Evolutionary conservation across 306 rosid species (phyloP).

Genomic region (Cucumis cinereus): DNA sequence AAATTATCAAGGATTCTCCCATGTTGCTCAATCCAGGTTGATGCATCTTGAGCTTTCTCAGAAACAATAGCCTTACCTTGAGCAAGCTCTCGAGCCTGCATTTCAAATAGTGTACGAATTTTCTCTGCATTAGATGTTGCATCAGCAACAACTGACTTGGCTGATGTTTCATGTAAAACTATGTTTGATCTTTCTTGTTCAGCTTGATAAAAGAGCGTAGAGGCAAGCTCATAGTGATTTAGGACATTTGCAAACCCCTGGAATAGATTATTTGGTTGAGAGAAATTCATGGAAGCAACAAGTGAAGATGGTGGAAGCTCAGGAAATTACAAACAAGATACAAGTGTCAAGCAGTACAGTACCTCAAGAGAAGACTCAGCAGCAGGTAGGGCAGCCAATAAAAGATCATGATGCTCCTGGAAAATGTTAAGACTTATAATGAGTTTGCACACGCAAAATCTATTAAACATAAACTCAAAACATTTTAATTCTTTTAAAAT

Average conservation of each 20-base stretch:
- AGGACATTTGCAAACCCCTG: constrained; percentile 78
- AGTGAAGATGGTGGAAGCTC: neutral
- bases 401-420: constrained; percentile 94
- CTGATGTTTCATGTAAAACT: constrained; percentile 64
- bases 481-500: neutral
- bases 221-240: constrained; percentile 53
- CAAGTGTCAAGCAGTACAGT: constrained; percentile 15
- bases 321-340: constrained; percentile 8
- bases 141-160: constrained; percentile 78
- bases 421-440: constrained; percentile 9
- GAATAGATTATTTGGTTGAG: constrained; percentile 24
- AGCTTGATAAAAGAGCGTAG: constrained; percentile 57
- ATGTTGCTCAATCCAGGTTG: constrained; percentile 88
- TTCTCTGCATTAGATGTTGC: constrained; percentile 66
- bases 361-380: constrained; percentile 94
- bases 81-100: constrained; percentile 72
- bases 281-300: neutral
- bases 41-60: constrained; percentile 92
- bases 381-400: constrained; percentile 69
- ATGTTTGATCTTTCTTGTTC: constrained; percentile 78
- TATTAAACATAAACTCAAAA: neutral
- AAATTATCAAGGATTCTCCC: constrained; percentile 80
- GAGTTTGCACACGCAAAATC: neutral
- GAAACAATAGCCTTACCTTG: constrained; percentile 63
- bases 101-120: constrained; percentile 58